These are phyloP conservation scores for Pholiota microspora DNA, from an alignment of 768 basidiomycete species.

Conservation along the genomic window DNA sequence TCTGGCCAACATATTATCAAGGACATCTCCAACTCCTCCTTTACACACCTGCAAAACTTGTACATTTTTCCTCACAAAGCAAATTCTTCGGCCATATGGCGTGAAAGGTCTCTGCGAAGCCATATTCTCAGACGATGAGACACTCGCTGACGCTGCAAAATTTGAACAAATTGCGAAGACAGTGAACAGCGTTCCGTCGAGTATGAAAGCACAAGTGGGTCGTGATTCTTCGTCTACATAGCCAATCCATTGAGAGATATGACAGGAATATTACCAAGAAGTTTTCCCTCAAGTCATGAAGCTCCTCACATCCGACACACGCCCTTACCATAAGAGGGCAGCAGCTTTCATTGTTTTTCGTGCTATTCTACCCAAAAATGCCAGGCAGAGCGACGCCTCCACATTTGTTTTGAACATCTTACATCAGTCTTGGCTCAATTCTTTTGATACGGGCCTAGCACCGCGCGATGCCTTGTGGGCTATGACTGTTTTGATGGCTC, in stretches of 20 bases:
- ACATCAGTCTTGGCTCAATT: conserved; percentile 48
- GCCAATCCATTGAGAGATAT: neutral
- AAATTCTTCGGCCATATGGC: conserved; percentile 69
- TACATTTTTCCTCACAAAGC: conserved; percentile 62
- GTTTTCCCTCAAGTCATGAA: conserved; percentile 56
- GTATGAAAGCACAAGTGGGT: conserved; percentile 53
- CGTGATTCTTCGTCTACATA: neutral
- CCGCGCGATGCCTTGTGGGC: conserved; percentile 45
- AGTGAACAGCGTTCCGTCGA: conserved; percentile 59
- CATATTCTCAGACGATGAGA: conserved; percentile 63
- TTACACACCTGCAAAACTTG: conserved; percentile 58
- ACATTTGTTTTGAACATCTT: conserved; percentile 44
- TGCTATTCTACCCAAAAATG: conserved; percentile 45
- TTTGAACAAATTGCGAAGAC: conserved; percentile 68
- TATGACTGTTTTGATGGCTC: conserved; percentile 58
- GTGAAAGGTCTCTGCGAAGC: conserved; percentile 67
- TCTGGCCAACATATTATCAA: conserved; percentile 54
- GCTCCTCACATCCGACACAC: conserved; percentile 42
- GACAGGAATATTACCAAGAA: conserved; percentile 58
- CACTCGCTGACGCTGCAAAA: conserved; percentile 44
- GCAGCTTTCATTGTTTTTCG: conserved; percentile 70
- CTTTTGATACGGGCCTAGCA: conserved; percentile 8
- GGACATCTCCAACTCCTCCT: conserved; percentile 39
- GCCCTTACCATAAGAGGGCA: conserved; percentile 51
- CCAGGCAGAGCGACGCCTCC: conserved; percentile 27